Evolutionary conservation across 2,329 filamentous ascomycete species (phyloP).

Genomic region (Aspergillus pseudoterreus): DNA sequence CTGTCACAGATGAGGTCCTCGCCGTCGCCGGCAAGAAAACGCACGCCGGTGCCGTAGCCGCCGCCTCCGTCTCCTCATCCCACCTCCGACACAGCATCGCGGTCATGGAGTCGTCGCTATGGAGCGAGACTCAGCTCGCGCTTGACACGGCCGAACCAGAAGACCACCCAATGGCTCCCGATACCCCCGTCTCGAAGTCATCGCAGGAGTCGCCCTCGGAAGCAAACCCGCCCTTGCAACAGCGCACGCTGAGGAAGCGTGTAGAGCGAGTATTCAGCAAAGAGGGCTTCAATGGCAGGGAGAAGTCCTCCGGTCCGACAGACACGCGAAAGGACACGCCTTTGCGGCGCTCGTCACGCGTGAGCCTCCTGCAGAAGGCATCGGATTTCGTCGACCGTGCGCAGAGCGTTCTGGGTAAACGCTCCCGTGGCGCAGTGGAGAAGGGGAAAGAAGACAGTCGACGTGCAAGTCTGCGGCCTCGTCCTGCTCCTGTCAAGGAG

Average conservation of each 20-base stretch:
- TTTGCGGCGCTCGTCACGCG: constrained; percentile 41
- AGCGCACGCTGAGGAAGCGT: constrained; percentile 29
- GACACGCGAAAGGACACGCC: constrained; percentile 26
- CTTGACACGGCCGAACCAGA: constrained; percentile 18
- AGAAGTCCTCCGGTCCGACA: constrained; percentile 18
- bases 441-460: constrained; percentile 54
- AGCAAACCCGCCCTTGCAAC: constrained; percentile 22
- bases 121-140: constrained; percentile 22
- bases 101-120: constrained; percentile 35
- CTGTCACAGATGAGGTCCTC: constrained; percentile 32
- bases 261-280: constrained; percentile 26
- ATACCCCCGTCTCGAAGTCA: constrained; percentile 33
- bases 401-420: constrained; percentile 57
- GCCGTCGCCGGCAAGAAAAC: constrained; percentile 35
- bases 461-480: constrained; percentile 57
- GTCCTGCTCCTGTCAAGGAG: constrained; percentile 25
- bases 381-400: constrained; percentile 47
- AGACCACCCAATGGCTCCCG: constrained; percentile 25
- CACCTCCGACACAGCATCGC: constrained; percentile 39
- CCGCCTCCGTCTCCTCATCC: constrained; percentile 10
- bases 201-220: constrained; percentile 27
- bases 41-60: constrained; percentile 15
- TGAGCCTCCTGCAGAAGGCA: constrained; percentile 41
- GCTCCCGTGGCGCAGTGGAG: constrained; percentile 54
- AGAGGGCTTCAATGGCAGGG: constrained; percentile 18